Base-by-base conservation (phyloP, 805 yeast species). In the Crinitomyces ghanaensis region DNA sequence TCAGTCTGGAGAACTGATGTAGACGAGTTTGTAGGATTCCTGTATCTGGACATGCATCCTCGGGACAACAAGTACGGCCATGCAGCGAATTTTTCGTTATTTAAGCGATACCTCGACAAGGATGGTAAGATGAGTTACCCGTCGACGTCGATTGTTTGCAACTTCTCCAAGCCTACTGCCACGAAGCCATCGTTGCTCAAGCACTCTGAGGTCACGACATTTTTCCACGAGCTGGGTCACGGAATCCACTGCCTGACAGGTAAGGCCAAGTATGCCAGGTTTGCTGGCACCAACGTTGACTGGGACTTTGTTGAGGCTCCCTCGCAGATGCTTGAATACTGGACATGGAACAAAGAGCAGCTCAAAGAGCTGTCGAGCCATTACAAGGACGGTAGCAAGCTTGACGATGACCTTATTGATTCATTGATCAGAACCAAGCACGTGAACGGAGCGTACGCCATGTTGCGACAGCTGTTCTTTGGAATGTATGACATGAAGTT, bases 291-390 rank as follows among this genome's bases (percentile, higher is more conserved):
- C 19, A 63, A 70, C 25, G 88, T 80, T 28, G 73, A 79, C 24
- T 67, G 91, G 68, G 94, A 83, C 58, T 83, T 83, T 58, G 93
- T 83, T 31, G 94, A 83, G 57, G 82, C 88, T 38, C 95, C 94
- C 18, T 82, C 93, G 1, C 94, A 83, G 60, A 72, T 83, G 75
- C 63, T 83, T 46, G 94, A 83, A 56, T 79, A 73, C 54, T 83
- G 91, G 83, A 77, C 86, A 24, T 83, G 94, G 93, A 69, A 76
- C 34, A 65, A 65, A 34, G 59, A 65, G 25, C 76, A 74, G 54
- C 61, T 83, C 42, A 66, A 62, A 44, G 49, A 52, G 6, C 57
- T 83, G 34, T 75, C 88, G 0, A 62, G 69, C 14, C 94, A 83
- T 54, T 81, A 77, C 52, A 33, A 55, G 25, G 59, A 67, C 34